phyloP scores from a whole-genome alignment of 192 early-diverging fungal species.

The Lunasporangiospora selenospora region DNA sequence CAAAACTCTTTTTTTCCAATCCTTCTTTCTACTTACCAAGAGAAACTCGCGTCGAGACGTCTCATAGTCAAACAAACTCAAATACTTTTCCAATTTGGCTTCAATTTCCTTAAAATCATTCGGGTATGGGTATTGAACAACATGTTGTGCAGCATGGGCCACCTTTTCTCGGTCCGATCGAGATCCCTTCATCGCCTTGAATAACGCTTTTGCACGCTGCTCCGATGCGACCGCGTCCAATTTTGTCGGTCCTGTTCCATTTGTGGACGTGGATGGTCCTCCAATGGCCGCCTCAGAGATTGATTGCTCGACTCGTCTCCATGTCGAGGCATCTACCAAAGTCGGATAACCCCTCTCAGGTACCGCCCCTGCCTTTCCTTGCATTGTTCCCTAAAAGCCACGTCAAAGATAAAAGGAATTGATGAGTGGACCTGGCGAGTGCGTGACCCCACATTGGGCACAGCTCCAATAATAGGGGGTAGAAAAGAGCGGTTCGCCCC shows the following conservation, averaged over 20 bases:
- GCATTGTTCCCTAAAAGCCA: constrained; percentile 8
- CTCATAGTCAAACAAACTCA: constrained; percentile 52
- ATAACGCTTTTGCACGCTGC: background rate
- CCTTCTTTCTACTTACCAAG: no score
- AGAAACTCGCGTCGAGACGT: constrained; percentile 41
- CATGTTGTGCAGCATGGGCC: constrained; percentile 14
- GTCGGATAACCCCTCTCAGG: constrained; percentile 42
- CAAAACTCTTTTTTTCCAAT: no score
- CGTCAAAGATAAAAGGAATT: background rate
- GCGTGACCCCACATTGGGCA: no score
- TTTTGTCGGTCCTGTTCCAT: no score
- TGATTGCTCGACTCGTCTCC: no score
- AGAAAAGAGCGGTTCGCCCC: no score
- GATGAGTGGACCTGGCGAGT: background rate
- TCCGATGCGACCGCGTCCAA: no score
- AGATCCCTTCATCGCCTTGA: constrained; percentile 16
- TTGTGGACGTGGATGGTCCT: no score
- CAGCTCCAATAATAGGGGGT: no score
- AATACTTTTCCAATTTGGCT: constrained; percentile 31
- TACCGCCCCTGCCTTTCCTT: constrained; percentile 10
- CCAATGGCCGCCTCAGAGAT: no score
- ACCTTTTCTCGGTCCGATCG: constrained; percentile 26
- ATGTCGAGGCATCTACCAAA: no score
- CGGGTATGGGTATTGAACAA: constrained; percentile 26
- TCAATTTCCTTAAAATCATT: constrained; percentile 17